Percentiles rank a stretch among this genome's conserved stretches.
phyloP scores from a whole-genome alignment of 768 basidiomycete genomes.

The Naematelia encephala region DNA sequence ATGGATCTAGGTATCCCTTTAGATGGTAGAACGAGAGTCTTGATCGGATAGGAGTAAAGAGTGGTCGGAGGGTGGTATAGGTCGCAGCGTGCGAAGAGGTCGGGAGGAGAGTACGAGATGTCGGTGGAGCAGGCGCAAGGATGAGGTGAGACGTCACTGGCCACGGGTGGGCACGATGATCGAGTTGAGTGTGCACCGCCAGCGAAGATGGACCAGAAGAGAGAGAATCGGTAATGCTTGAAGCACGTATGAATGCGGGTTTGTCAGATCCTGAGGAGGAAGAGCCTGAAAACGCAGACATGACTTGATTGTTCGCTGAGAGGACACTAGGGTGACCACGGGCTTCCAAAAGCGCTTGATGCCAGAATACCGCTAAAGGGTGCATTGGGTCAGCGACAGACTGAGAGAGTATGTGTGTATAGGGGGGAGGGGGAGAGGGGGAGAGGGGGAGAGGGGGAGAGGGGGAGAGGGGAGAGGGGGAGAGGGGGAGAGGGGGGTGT shows the following conservation, averaged over 20 bases:
- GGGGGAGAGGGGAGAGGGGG: not conserved
- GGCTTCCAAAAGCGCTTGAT: conserved; percentile 21
- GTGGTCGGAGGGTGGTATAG: conserved; percentile 34
- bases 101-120: conserved; percentile 10
- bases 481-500: not conserved
- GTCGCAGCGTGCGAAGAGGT: conserved; percentile 27
- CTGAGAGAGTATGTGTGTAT: not conserved
- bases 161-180: conserved; percentile 7
- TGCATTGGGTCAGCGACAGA: not conserved
- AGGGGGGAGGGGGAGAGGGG: not conserved
- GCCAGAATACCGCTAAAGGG: conserved; percentile 33
- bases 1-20: conserved; percentile 25
- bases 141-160: conserved; percentile 20
- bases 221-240: not conserved
- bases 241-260: not conserved
- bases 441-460: not conserved
- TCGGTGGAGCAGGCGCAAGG: conserved; percentile 21
- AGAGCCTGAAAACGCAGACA: conserved; percentile 13
- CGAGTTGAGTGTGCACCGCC: not conserved
- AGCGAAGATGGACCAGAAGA: not conserved
- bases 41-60: conserved; percentile 25
- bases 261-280: not conserved
- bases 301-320: conserved; percentile 21
- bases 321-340: conserved; percentile 31
- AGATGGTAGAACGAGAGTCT: conserved; percentile 35